These are phyloP conservation scores for Silene noctiflora DNA, from an alignment of 179 eudicot genomes.

Conservation along the genomic window DNA sequence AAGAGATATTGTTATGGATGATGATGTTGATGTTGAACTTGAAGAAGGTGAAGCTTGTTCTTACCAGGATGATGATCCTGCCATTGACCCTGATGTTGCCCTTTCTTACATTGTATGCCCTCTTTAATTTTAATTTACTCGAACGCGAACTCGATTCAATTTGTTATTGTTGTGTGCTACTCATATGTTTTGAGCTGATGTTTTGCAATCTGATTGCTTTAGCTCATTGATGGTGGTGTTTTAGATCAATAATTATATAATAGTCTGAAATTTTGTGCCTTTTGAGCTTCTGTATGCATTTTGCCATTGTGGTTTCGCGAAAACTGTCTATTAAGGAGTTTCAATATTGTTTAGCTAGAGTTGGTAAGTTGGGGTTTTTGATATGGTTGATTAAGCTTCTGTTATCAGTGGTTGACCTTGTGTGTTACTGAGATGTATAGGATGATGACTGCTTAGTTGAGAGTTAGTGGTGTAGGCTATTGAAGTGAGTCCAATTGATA, in stretches of 20 bases:
- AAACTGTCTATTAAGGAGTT: neutral
- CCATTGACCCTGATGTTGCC: constrained; percentile 89
- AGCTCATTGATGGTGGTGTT: constrained; percentile 5
- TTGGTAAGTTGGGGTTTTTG: neutral
- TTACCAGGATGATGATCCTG: constrained; percentile 40
- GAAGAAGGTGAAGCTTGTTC: constrained; percentile 91
- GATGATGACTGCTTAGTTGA: neutral
- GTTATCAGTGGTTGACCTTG: neutral
- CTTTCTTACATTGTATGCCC: constrained; percentile 84
- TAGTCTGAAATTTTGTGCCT: neutral
- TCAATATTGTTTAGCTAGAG: neutral
- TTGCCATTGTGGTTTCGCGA: constrained; percentile 14
- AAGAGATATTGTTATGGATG: constrained; percentile 39
- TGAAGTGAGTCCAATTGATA: neutral
- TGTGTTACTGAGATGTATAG: neutral
- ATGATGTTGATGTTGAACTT: constrained; percentile 59
- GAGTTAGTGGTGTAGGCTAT: neutral
- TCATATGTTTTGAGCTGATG: constrained; percentile 5
- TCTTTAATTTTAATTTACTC: neutral
- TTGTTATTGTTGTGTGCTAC: constrained; percentile 2
- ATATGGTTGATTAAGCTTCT: neutral
- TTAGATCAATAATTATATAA: neutral
- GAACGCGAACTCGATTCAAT: neutral
- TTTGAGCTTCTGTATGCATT: constrained; percentile 12
- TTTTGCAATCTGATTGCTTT: constrained; percentile 8